phyloP scores from a whole-genome alignment of 768 basidiomycete genomes.

The Roridomyces roridus region DNA sequence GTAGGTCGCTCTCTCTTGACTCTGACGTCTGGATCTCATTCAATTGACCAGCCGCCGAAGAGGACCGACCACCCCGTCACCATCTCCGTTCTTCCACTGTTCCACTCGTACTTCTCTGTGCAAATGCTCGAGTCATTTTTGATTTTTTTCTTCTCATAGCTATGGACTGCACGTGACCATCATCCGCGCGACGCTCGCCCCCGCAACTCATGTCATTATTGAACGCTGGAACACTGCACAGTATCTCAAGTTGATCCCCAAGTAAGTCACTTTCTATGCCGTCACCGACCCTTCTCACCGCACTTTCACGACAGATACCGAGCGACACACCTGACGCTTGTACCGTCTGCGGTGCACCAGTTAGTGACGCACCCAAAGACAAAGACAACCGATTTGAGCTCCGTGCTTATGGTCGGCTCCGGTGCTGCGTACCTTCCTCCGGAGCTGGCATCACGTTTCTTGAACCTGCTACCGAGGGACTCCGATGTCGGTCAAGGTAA shows the following conservation, averaged over 20 bases:
- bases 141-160: no score
- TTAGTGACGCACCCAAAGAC: constrained; percentile 62
- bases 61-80: constrained; percentile 48
- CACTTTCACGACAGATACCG: constrained; percentile 49
- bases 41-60: neutral
- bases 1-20: constrained; percentile 36
- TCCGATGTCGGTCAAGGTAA: constrained; percentile 52
- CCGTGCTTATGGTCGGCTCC: constrained; percentile 46
- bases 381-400: constrained; percentile 58
- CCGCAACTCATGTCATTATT: constrained; percentile 58
- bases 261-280: constrained; percentile 46
- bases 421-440: constrained; percentile 77
- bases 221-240: constrained; percentile 63
- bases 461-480: constrained; percentile 33
- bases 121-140: no score
- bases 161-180: constrained; percentile 60
- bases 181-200: constrained; percentile 54
- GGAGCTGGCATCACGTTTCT: constrained; percentile 46
- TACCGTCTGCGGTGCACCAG: constrained; percentile 73
- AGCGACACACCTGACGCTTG: constrained; percentile 53
- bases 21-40: neutral
- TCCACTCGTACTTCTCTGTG: constrained; percentile 76
- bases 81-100: constrained; percentile 69
- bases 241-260: constrained; percentile 59
- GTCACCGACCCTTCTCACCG: neutral